These are phyloP conservation scores for Pyrenopolyporus hunteri DNA, from an alignment of 495 filamentous ascomycete species.

Conservation along the genomic window DNA sequence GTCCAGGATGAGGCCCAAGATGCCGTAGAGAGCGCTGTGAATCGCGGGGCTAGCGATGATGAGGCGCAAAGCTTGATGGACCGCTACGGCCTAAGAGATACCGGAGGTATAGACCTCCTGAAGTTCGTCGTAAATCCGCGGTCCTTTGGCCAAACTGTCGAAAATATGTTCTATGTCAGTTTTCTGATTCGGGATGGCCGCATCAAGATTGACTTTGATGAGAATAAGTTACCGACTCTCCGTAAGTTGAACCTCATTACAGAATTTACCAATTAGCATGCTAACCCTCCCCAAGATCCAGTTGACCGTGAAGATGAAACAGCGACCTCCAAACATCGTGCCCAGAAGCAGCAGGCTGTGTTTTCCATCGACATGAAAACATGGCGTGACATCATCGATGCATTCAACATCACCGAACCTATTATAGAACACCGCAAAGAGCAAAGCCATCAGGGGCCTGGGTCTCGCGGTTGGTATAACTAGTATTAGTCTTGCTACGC, in stretches of 20 bases:
- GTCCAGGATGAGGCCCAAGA: conserved; percentile 51
- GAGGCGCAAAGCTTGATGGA: conserved; percentile 52
- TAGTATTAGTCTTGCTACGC: conserved; percentile 40
- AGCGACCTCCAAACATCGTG: conserved; percentile 43
- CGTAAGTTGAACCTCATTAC: conserved; percentile 57
- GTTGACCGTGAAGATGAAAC: conserved; percentile 36
- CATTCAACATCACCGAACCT: conserved; percentile 73
- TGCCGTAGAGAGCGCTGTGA: conserved; percentile 47
- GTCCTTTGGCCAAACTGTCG: conserved; percentile 93
- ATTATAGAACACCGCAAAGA: conserved; percentile 86
- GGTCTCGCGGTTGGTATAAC: conserved; percentile 78
- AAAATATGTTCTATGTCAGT: conserved; percentile 96
- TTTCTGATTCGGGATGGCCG: conserved; percentile 90
- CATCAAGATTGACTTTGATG: conserved; percentile 68
- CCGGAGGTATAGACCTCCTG: conserved; percentile 75
- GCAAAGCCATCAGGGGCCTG: conserved; percentile 59
- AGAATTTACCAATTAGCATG: conserved; percentile 13
- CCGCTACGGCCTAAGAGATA: conserved; percentile 61
- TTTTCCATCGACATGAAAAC: conserved; percentile 81
- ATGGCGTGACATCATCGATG: conserved; percentile 77
- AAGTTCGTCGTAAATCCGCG: conserved; percentile 84
- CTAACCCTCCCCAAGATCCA: conserved; percentile 25
- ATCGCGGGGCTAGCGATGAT: conserved; percentile 34
- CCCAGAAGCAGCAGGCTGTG: conserved; percentile 79
- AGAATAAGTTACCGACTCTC: conserved; percentile 70